Conservation (phyloP, 2,329 filamentous ascomycete genomes). For the Spiromastix sp. region DNA sequence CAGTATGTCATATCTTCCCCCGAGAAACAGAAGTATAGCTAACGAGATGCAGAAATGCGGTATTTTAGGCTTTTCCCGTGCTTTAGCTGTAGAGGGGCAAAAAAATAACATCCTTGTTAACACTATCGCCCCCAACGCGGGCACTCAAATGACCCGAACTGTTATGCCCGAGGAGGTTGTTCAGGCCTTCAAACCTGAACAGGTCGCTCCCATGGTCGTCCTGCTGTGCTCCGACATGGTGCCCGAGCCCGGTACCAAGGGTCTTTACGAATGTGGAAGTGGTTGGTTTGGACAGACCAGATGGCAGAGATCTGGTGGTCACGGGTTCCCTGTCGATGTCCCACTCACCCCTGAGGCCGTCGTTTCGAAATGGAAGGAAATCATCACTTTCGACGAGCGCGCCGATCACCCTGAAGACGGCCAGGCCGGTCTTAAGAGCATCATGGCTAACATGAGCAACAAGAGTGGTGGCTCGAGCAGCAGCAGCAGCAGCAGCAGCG, state of each 20-base stretch:
- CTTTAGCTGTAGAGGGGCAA: slow-evolving; percentile 80
- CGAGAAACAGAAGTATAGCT: slow-evolving; percentile 43
- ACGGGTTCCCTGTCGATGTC: slow-evolving; percentile 83
- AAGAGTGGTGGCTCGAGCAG: slow-evolving; percentile 43
- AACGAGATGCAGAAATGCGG: slow-evolving; percentile 58
- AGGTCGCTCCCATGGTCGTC: slow-evolving; percentile 86
- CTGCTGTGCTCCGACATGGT: slow-evolving; percentile 80
- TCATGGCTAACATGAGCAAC: slow-evolving; percentile 80
- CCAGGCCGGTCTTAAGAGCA: slow-evolving; percentile 65
- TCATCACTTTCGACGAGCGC: slow-evolving; percentile 79
- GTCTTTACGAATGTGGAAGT: slow-evolving; percentile 87
- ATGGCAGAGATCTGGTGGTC: slow-evolving; percentile 86
- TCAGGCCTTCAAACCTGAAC: slow-evolving; percentile 98
- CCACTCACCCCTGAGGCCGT: slow-evolving; percentile 78
- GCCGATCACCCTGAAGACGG: slow-evolving; percentile 76
- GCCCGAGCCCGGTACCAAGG: slow-evolving; percentile 71
- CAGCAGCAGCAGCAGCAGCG: slow-evolving; percentile 24
- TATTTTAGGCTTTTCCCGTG: slow-evolving; percentile 90
- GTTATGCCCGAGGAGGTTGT: slow-evolving; percentile 96
- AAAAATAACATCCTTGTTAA: slow-evolving; percentile 99
- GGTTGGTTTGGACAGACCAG: slow-evolving; percentile 87
- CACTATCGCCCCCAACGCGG: slow-evolving; percentile 94
- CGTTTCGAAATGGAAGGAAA: slow-evolving; percentile 61
- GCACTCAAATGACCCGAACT: slow-evolving; percentile 86
- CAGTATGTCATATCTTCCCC: slow-evolving; percentile 45